Base-by-base conservation (phyloP, 2,329 filamentous ascomycete genomes). In the Sporothrix variecibatus region DNA sequence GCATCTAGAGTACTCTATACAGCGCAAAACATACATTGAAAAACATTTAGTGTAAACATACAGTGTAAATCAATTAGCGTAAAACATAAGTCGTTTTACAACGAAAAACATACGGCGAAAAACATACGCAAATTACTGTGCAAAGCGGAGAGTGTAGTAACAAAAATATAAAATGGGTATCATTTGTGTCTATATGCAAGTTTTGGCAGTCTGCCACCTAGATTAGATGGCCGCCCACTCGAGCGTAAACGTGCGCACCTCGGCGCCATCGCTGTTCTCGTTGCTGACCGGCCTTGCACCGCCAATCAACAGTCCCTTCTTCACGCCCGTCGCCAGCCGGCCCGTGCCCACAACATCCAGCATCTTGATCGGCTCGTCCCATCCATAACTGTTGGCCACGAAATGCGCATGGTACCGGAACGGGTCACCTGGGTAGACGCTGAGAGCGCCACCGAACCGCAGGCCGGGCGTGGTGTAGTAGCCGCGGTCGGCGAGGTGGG, bases 351-450 rank as follows among this genome's bases (percentile, higher is more conserved):
- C 92, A 17, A 99, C 85, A 77, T 97, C 93, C 77, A 98, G 87
- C 79, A 98, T 85, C 51, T 93, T 88, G 73, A 99, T 92, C 78
- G 94, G 90, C 79, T 97, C 90, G 75, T 98, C 91, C 94, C 94
- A 98, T n/a, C 87, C 90, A 78, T 93, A 90, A 43, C 93, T 90
- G n/a, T 92, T 92, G 8, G 92, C 93, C 78, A 97, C 88, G 81
- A 97, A 98, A 82, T 99, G 96, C 64, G 94, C 96, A 82, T 99
- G 96, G 81, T 97, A 99, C 12, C 96, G 91, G 71, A 99, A 86
- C 0, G 96, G 94, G 81, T 99, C 96, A 64, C 96, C 96, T 0
- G 96, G 96, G 79, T 99, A 99, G 5, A 97, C 94, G 78, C 94
- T 94, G 83, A 97, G 98, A 79, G 96, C 91, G 78, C 95, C 97